phyloP scores from a whole-genome alignment of 192 early-diverging fungal species.

The Gaertneriomyces sp. region DNA sequence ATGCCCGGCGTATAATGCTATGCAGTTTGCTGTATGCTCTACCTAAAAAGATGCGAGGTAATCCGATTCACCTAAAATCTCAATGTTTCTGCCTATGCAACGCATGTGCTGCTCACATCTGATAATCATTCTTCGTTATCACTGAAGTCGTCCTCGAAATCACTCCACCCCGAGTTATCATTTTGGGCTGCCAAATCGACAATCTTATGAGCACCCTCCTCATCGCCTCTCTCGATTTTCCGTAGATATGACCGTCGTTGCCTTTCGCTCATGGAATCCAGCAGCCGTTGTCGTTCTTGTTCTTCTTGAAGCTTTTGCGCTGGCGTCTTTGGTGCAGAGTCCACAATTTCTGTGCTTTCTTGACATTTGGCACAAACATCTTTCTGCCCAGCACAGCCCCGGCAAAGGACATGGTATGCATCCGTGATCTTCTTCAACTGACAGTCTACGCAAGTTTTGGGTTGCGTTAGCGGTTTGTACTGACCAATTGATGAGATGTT shows the following conservation, averaged over 20 bases:
- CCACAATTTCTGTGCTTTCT: slow-evolving; percentile 63
- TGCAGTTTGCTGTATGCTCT: no score
- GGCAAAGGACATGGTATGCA: slow-evolving; percentile 93
- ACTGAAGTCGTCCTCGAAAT: slow-evolving; percentile 47
- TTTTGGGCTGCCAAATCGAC: slow-evolving; percentile 32
- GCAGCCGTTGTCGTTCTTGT: slow-evolving; percentile 67
- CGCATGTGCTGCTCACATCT: slow-evolving; percentile 12
- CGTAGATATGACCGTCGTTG: slow-evolving; percentile 77
- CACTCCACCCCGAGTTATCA: slow-evolving; percentile 45
- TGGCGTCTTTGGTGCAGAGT: slow-evolving; percentile 45
- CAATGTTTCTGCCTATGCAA: background rate
- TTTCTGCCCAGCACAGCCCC: slow-evolving; percentile 74
- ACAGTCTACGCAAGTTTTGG: slow-evolving; percentile 83
- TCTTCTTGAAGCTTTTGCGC: slow-evolving; percentile 65
- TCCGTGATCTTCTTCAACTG: slow-evolving; percentile 79
- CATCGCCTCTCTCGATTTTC: slow-evolving; percentile 77
- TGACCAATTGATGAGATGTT: no score
- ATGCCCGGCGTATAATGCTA: no score
- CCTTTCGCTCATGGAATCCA: slow-evolving; percentile 74
- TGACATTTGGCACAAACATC: slow-evolving; percentile 92
- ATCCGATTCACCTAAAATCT: background rate
- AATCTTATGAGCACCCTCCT: slow-evolving; percentile 47
- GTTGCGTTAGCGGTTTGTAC: slow-evolving; percentile 91
- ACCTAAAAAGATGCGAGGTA: no score
- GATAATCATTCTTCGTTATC: slow-evolving; percentile 58